Conservation (phyloP, 164 flowering plant genomes). For the Dillenia suffruticosa region DNA sequence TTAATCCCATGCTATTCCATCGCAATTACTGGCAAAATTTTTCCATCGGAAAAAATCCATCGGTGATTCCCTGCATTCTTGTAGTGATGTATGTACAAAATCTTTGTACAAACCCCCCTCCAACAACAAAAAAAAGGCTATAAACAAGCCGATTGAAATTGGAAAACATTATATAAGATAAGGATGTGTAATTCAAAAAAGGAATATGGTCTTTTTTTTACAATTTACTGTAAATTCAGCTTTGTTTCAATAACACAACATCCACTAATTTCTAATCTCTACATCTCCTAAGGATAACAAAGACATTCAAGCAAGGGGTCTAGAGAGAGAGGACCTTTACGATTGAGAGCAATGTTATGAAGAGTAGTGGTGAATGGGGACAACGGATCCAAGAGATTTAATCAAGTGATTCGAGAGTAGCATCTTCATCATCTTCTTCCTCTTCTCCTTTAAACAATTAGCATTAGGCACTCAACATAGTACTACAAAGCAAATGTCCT, state of each 20-base stretch:
- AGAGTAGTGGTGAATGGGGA: constrained; percentile 35
- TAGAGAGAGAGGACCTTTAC: constrained; percentile 28
- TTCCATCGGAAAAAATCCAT: no score
- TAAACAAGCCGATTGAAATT: no score
- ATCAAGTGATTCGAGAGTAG: constrained; percentile 20
- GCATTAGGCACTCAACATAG: no score
- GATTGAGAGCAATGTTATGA: constrained; percentile 49
- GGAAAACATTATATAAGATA: neutral
- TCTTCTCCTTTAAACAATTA: neutral
- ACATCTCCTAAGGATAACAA: no score
- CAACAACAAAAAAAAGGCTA: no score
- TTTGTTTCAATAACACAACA: neutral
- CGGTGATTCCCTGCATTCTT: no score
- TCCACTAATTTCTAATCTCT: no score
- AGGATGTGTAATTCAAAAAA: neutral
- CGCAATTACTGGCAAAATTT: no score
- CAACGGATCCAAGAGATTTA: constrained; percentile 31
- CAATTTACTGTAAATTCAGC: neutral
- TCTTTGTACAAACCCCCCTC: no score
- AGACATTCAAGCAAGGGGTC: neutral
- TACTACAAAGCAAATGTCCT: no score
- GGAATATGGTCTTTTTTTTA: neutral
- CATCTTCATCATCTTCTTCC: neutral
- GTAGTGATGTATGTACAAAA: no score
- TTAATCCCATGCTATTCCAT: no score